Conservation (phyloP, 805 yeast species). For the Metschnikowia chrysomelidarum region DNA sequence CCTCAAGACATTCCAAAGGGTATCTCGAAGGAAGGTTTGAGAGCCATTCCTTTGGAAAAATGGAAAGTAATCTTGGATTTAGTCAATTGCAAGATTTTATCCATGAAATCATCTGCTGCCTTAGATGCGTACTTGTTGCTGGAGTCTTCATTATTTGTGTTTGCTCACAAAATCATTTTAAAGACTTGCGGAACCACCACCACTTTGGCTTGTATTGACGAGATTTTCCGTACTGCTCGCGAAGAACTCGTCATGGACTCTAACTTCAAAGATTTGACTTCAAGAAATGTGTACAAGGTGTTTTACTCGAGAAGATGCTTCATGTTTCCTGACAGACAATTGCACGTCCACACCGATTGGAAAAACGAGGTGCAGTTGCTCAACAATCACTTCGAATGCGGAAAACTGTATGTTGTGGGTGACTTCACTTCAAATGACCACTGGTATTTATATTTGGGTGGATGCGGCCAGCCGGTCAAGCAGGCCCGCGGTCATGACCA, state of each 20-base stretch:
- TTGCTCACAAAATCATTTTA: slow-evolving; percentile 76
- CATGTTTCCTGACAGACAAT: slow-evolving; percentile 88
- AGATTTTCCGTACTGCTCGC: slow-evolving; percentile 48
- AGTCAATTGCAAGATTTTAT: slow-evolving; percentile 86
- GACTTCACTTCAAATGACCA: slow-evolving; percentile 71
- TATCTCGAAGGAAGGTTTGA: slow-evolving; percentile 45
- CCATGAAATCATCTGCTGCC: slow-evolving; percentile 62
- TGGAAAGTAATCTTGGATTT: slow-evolving; percentile 76
- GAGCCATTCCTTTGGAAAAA: slow-evolving; percentile 59
- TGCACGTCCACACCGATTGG: slow-evolving; percentile 83
- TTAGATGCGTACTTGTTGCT: slow-evolving; percentile 84
- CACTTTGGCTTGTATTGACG: slow-evolving; percentile 71
- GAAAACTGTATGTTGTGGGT: slow-evolving; percentile 75
- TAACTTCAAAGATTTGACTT: slow-evolving; percentile 20
- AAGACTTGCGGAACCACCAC: slow-evolving; percentile 98
- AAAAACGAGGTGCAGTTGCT: slow-evolving; percentile 69
- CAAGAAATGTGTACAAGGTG: slow-evolving; percentile 53
- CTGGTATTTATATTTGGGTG: slow-evolving; percentile 84
- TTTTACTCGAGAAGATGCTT: slow-evolving; percentile 90
- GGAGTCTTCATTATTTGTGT: slow-evolving; percentile 89
- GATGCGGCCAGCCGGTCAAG: slow-evolving; percentile 23
- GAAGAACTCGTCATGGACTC: slow-evolving; percentile 11
- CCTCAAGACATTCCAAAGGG: slow-evolving; percentile 38
- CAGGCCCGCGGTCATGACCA: slow-evolving; percentile 44
- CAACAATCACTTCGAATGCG: slow-evolving; percentile 59